Conservation (phyloP, 371 early-diverging fungal species). For the Mucor sp. region DNA sequence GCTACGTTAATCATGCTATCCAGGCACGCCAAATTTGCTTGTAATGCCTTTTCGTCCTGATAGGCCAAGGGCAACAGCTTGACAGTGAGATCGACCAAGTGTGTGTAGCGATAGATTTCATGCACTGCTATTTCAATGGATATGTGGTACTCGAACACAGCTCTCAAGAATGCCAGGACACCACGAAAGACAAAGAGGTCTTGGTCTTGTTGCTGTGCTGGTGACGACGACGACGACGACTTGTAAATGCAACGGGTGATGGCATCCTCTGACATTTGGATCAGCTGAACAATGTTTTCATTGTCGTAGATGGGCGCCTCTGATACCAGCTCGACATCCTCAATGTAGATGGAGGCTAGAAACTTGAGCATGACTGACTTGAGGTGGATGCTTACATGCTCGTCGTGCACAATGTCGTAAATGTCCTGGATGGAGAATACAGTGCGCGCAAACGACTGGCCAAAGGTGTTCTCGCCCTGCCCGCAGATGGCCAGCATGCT, state of each 20-base stretch:
- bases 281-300: conserved; percentile 14
- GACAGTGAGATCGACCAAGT: conserved; percentile 26
- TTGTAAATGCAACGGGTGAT: conserved; percentile 11
- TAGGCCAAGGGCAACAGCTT: conserved; percentile 14
- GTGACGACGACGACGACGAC: neutral
- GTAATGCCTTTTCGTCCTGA: conserved; percentile 13
- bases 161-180: conserved; percentile 31
- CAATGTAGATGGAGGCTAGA: conserved; percentile 40
- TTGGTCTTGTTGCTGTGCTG: neutral
- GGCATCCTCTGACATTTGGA: conserved; percentile 18
- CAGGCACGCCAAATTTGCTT: conserved; percentile 29
- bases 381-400: conserved; percentile 7
- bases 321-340: conserved; percentile 31
- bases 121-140: conserved; percentile 27
- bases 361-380: conserved; percentile 34
- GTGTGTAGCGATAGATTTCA: conserved; percentile 1
- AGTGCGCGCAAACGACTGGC: conserved; percentile 51
- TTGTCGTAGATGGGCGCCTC: conserved; percentile 25
- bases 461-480: conserved; percentile 54
- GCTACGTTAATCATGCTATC: conserved; percentile 47
- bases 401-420: conserved; percentile 15
- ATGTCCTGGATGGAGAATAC: conserved; percentile 36
- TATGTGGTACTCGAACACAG: conserved; percentile 36
- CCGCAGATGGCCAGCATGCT: conserved; percentile 49
- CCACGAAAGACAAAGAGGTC: conserved; percentile 27